Conservation (phyloP, 306 rosid genomes). For the Luffa acutangula region DNA sequence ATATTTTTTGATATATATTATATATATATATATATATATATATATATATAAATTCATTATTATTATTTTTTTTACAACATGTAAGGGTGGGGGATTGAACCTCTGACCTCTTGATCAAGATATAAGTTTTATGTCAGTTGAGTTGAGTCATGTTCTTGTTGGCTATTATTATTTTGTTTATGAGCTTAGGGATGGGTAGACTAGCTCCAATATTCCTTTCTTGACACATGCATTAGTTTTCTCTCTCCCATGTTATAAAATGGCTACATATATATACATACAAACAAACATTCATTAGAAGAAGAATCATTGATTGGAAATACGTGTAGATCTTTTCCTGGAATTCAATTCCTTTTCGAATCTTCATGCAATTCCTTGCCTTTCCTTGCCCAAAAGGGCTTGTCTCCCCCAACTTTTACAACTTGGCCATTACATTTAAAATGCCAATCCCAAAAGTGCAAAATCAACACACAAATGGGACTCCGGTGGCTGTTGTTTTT, state of each 20-base stretch:
- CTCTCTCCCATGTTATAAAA: not conserved
- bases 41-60: no score
- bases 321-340: conserved; percentile 2
- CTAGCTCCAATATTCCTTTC: not conserved
- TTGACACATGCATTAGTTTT: not conserved
- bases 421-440: conserved; percentile 21
- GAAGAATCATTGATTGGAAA: conserved; percentile 1
- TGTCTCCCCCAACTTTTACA: not conserved
- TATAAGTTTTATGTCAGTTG: no score
- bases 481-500: conserved; percentile 24
- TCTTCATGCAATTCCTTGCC: conserved; percentile 47
- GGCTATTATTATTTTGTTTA: no score
- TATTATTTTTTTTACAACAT: no score
- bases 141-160: no score
- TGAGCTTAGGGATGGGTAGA: no score
- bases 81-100: no score
- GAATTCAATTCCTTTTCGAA: conserved; percentile 36
- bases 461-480: conserved; percentile 24
- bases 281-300: not conserved
- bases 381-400: conserved; percentile 45
- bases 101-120: no score
- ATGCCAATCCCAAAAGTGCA: not conserved
- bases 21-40: no score
- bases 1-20: no score
- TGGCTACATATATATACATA: not conserved